Evolutionary conservation across 129 eudicot genomes (phyloP).

Genomic region (Artemisia annua): DNA sequence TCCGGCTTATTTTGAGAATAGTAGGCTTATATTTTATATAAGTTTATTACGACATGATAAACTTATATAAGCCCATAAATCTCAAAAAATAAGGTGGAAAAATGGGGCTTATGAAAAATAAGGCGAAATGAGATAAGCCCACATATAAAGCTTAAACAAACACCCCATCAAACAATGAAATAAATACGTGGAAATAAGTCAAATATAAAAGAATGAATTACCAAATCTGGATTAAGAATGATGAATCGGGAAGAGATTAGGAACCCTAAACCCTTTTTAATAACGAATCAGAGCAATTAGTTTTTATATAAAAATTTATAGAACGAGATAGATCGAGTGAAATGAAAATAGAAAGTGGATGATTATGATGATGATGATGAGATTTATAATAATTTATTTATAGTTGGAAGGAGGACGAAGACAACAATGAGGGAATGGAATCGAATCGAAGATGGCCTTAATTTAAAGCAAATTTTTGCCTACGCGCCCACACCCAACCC

Average conservation of each 20-base stretch:
- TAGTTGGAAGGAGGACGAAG: neutral
- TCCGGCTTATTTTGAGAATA: too few relatives aligned
- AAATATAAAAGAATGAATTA: neutral
- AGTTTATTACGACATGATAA: too few relatives aligned
- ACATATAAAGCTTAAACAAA: too few relatives aligned
- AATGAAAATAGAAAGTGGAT: neutral
- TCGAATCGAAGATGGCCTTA: slow-evolving; percentile 40
- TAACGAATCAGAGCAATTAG: too few relatives aligned
- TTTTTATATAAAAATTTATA: too few relatives aligned
- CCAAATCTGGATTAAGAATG: slow-evolving; percentile 12
- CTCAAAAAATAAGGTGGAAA: too few relatives aligned
- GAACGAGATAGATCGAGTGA: too few relatives aligned
- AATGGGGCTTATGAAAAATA: too few relatives aligned
- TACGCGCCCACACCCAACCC: slow-evolving; percentile 21
- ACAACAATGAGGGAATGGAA: slow-evolving; percentile 11
- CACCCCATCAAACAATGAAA: neutral
- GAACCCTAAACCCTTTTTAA: slow-evolving; percentile 2
- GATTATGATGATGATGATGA: slow-evolving; percentile 2
- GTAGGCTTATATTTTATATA: too few relatives aligned
- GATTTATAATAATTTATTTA: neutral
- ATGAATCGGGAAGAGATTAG: slow-evolving; percentile 2
- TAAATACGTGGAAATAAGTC: neutral
- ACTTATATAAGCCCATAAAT: too few relatives aligned
- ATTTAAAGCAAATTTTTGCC: slow-evolving; percentile 26
- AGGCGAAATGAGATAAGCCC: too few relatives aligned